Percentiles rank a stretch among this genome's conserved stretches.
Conservation (phyloP, 192 early-diverging fungal species). For the Backusella liffmaniae region DNA sequence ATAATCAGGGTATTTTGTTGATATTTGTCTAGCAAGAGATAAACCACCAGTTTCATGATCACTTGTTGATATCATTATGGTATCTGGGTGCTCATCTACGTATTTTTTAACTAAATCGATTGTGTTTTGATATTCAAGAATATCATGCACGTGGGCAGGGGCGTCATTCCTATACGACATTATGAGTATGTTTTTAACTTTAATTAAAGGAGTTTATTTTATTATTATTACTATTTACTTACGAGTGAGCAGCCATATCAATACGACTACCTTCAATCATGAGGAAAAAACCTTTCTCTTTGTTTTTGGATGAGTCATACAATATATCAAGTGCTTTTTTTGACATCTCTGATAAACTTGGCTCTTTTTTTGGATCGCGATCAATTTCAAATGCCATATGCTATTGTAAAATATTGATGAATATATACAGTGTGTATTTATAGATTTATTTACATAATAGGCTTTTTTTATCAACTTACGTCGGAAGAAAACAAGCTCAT, state of each 20-base stretch:
- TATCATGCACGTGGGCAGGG: conserved; percentile 90
- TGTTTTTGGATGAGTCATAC: conserved; percentile 35
- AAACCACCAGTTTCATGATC: conserved; percentile 99
- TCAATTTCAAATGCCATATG: conserved; percentile 97
- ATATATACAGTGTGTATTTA: not conserved
- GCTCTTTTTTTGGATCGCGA: conserved; percentile 62
- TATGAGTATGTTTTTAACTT: not conserved
- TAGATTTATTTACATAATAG: not conserved
- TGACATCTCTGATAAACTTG: conserved; percentile 84
- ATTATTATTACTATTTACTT: conserved; percentile 5
- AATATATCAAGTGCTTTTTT: conserved; percentile 80
- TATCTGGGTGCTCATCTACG: conserved; percentile 77
- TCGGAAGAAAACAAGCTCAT: conserved; percentile 78
- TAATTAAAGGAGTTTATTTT: not conserved
- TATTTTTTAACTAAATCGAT: conserved; percentile 69
- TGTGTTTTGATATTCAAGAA: conserved; percentile 84
- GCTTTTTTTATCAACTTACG: conserved; percentile 26
- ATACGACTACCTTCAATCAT: conserved; percentile 97
- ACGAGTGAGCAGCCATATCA: conserved; percentile 92
- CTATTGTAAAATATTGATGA: conserved; percentile 17
- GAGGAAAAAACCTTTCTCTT: conserved; percentile 84
- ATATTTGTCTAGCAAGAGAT: conserved; percentile 75
- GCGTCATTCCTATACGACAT: conserved; percentile 76
- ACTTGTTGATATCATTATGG: conserved; percentile 86
- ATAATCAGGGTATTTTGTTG: conserved; percentile 79